phyloP scores from a whole-genome alignment of 2,329 filamentous ascomycete species.

The Aspergillus clavatus region DNA sequence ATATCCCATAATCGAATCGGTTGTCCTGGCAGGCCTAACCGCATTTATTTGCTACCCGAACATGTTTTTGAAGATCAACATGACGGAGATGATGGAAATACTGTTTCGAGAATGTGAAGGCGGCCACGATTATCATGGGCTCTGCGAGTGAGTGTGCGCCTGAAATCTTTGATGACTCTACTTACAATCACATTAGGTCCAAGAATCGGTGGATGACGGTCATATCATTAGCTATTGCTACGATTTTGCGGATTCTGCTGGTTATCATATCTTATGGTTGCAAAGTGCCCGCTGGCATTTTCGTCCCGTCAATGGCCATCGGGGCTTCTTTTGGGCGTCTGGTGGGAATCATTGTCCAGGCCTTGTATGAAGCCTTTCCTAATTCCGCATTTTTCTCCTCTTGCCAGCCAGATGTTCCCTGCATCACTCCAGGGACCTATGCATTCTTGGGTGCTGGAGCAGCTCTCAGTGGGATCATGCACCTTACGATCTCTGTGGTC shows the following conservation, averaged over 20 bases:
- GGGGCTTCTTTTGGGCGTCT: constrained; percentile 91
- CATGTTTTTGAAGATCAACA: constrained; percentile 90
- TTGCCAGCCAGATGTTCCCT: constrained; percentile 86
- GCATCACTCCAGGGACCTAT: constrained; percentile 96
- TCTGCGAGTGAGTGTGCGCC: constrained; percentile 70
- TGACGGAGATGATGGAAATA: constrained; percentile 99
- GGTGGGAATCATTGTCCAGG: constrained; percentile 90
- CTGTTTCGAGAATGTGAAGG: constrained; percentile 91
- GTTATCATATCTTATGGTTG: constrained; percentile 96
- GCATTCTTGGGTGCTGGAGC: constrained; percentile 91
- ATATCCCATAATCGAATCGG: constrained; percentile 82
- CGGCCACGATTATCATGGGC: constrained; percentile 77
- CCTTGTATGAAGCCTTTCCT: constrained; percentile 78
- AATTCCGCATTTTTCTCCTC: constrained; percentile 78
- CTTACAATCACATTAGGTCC: constrained; percentile 31
- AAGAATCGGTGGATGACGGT: constrained; percentile 74
- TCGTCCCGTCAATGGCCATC: constrained; percentile 96
- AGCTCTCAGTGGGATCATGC: constrained; percentile 93
- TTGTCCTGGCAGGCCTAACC: constrained; percentile 73
- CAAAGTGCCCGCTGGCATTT: constrained; percentile 96
- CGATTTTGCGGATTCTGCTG: constrained; percentile 71
- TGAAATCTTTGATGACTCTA: not conserved
- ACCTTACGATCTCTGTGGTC: constrained; percentile 91
- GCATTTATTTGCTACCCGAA: constrained; percentile 96
- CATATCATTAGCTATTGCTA: constrained; percentile 71